Evolutionary conservation across 352 stramenopile genomes (phyloP).

Genomic region (Phytopythium montanum): DNA sequence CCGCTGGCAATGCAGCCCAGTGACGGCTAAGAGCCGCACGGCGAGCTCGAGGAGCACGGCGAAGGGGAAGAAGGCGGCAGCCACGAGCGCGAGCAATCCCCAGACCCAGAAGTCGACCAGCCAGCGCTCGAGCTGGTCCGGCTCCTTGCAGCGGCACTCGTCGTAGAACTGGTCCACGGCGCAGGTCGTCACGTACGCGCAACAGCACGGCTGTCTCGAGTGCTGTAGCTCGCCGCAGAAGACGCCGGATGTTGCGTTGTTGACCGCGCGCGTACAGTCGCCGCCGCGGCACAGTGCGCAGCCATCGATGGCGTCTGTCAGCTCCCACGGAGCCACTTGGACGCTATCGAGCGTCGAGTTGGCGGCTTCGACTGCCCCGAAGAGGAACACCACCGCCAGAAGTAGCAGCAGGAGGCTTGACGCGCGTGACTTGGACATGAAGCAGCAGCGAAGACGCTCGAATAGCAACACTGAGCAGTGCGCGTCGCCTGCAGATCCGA

Average conservation of each 20-base stretch:
- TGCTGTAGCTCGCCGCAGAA: conserved; percentile 64
- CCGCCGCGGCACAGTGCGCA: conserved; percentile 56
- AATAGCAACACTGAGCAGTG: not conserved
- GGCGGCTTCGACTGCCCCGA: not conserved
- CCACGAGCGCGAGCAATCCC: not conserved
- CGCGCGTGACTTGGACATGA: not conserved
- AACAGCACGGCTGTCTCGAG: conserved; percentile 72
- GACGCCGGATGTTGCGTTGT: conserved; percentile 44
- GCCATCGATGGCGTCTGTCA: conserved; percentile 22
- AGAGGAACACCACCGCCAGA: not conserved
- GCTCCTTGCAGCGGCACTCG: conserved; percentile 43
- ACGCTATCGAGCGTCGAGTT: not conserved
- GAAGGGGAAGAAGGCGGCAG: conserved; percentile 4
- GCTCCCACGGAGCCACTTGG: not conserved
- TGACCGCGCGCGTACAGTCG: conserved; percentile 61
- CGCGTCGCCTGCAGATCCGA: not conserved
- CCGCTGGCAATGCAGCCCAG: not conserved
- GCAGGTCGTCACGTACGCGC: conserved; percentile 64
- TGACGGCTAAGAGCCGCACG: not conserved
- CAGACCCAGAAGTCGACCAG: conserved; percentile 7
- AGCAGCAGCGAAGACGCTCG: not conserved
- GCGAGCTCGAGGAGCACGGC: conserved; percentile 2
- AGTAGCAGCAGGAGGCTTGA: not conserved
- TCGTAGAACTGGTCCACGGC: conserved; percentile 70
- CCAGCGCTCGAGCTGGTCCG: conserved; percentile 18